Percentiles rank a stretch among this genome's conserved stretches.
These are phyloP conservation scores for Cladosporium colombiae DNA, from an alignment of 2,329 filamentous ascomycete species.

Conservation along the genomic window DNA sequence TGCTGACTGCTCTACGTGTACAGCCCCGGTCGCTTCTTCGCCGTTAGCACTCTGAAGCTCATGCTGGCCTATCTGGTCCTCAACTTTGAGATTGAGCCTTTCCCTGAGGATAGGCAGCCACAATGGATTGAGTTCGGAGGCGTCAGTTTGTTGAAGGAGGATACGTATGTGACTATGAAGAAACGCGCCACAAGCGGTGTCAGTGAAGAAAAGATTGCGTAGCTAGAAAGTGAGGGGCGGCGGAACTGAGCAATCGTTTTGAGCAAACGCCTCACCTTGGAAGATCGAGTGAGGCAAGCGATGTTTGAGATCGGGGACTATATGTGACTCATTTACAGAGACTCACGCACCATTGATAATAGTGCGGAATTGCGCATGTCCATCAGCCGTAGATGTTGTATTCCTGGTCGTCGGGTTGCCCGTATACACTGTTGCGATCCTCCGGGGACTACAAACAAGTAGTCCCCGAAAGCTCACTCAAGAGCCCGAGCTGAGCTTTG, in stretches of 20 bases:
- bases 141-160: conserved; percentile 10
- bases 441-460: not conserved
- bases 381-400: not conserved
- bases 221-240: not conserved
- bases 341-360: not conserved
- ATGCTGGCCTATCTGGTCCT: conserved; percentile 22
- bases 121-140: conserved; percentile 18
- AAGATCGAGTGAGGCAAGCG: not conserved
- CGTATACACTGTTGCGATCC: not conserved
- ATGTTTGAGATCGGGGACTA: not conserved
- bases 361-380: not conserved
- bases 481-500: not conserved
- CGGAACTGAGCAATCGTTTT: not conserved
- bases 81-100: conserved; percentile 23
- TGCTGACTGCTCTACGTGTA: not conserved
- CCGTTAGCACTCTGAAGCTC: conserved; percentile 22
- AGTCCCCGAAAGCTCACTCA: not conserved
- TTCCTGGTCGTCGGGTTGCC: not conserved
- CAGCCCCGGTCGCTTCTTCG: conserved; percentile 26
- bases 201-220: not conserved
- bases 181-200: not conserved
- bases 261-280: not conserved
- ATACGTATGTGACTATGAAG: conserved; percentile 11
- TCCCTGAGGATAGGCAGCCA: conserved; percentile 15
- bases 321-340: not conserved